Evolutionary conservation across 345 rosid genomes (phyloP), one percentile per base, ranked within the genome.

Genomic region (Euphorbia tirucalli): DNA sequence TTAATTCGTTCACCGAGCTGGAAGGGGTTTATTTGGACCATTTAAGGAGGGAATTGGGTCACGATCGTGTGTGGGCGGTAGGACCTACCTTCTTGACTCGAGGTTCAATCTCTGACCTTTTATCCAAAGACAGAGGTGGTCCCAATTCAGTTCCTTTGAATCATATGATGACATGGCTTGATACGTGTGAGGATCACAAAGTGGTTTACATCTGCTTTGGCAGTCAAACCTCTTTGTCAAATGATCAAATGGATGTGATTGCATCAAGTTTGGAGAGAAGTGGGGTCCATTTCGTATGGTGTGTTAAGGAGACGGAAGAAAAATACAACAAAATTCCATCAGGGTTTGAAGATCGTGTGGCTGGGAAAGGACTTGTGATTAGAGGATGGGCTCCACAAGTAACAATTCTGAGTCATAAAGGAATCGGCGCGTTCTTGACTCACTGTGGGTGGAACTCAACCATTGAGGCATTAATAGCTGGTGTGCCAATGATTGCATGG

Each of bases 121-220:
- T 31, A 0, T 22, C 52, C 22, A 11, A 11, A 16, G 71, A 66
- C 10, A 59, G 91, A 13, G 96, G 96, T 32, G 92, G 94, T 0
- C 27, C 77, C 52, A 84, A 85, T 28, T 82, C 90, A 3, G 59
- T 60, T 1, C 58, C 80, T 15, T 18, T 49, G 4, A 35, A 70
- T 21, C 68, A 74, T 37, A 25, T 90, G 48, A 44, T 75, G 82
- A 72, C 80, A 61, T 89, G 93, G 91, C 89, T 93, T 0, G 91
- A 90, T 62, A 52, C 60, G 7, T 73, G 85, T n/a, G 70, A 66
- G 11, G 87, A 86, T 22, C 48, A 54, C 8, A 65, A 79, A 1
- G 94, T 93, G 14, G 82, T 93, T 6, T 93, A 93, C 66, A 81
- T 90, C 4, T 87, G 95, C 79, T 93, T 90, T 13, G 96, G 95